Evolutionary conservation across 768 basidiomycete genomes (phyloP).

Genomic region (Trametes elegans): DNA sequence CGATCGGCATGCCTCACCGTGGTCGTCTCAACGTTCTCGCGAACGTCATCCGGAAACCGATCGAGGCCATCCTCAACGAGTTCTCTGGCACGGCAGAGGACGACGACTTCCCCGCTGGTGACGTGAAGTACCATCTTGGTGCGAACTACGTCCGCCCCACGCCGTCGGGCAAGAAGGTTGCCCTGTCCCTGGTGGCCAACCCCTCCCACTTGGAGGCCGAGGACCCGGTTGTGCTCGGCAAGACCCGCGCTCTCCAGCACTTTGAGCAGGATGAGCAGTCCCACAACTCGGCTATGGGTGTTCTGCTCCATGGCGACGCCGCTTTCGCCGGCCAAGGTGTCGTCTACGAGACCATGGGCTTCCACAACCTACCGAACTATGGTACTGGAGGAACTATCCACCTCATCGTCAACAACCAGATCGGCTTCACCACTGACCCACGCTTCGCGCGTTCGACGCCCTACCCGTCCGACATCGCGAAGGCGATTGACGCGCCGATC

Average conservation of each 20-base stretch:
- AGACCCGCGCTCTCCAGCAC: conserved; percentile 96
- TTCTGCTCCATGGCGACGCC: conserved; percentile 96
- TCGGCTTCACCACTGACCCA: conserved; percentile 98
- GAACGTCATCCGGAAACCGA: conserved; percentile 98
- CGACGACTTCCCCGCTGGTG: conserved; percentile 84
- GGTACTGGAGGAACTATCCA: conserved; percentile 98
- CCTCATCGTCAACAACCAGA: conserved; percentile 98
- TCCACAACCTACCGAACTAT: conserved; percentile 92
- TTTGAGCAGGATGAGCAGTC: conserved; percentile 82
- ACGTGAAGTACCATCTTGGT: conserved; percentile 99
- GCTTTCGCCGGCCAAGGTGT: conserved; percentile 98
- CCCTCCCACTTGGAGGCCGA: conserved; percentile 97
- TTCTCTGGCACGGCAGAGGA: conserved; percentile 73
- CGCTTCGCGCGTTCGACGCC: conserved; percentile 97
- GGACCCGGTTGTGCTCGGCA: conserved; percentile 97
- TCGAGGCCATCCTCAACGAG: conserved; percentile 97
- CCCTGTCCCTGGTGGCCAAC: conserved; percentile 96
- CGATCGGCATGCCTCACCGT: conserved; percentile 99
- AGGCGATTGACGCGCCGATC: conserved; percentile 96
- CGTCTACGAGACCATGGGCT: conserved; percentile 99
- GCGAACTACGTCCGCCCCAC: conserved; percentile 99
- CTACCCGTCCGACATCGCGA: conserved; percentile 97
- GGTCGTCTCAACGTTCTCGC: conserved; percentile 97
- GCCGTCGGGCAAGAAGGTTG: conserved; percentile 96
- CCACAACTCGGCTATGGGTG: conserved; percentile 88